A percentile compares a stretch with the other conserved stretches of the same genome.
phyloP scores from a whole-genome alignment of 768 basidiomycete species.

The Mycena maculata region DNA sequence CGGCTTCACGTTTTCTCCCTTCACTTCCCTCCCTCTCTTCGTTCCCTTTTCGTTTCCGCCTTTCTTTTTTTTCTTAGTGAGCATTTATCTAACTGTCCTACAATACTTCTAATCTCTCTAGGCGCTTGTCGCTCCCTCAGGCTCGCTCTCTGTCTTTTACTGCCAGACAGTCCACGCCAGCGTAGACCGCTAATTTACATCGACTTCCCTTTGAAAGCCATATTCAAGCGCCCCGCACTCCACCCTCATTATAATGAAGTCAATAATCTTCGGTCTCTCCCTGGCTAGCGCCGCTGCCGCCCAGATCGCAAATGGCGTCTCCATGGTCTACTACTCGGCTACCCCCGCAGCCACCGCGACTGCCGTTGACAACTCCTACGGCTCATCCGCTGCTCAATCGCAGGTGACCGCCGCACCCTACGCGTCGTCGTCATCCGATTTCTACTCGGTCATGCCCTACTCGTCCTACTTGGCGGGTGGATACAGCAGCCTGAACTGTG shows the following conservation, averaged over 20 bases:
- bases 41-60: conserved; percentile 49
- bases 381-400: conserved; percentile 40
- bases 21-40: conserved; percentile 57
- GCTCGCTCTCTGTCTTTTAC: conserved; percentile 56
- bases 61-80: conserved; percentile 56
- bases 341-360: conserved; percentile 40
- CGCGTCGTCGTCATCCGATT: conserved; percentile 47
- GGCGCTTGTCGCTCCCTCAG: conserved; percentile 59
- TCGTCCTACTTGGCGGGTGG: conserved; percentile 70
- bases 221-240: conserved; percentile 53
- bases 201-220: conserved; percentile 50
- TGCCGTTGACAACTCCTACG: conserved; percentile 30
- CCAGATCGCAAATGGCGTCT: conserved; percentile 63
- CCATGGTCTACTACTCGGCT: conserved; percentile 50
- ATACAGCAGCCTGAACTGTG: conserved; percentile 74
- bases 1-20: conserved; percentile 33
- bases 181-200: conserved; percentile 75
- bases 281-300: conserved; percentile 69
- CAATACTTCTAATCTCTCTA: conserved; percentile 27
- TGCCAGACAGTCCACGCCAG: conserved; percentile 78
- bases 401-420: conserved; percentile 48
- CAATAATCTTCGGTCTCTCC: conserved; percentile 68
- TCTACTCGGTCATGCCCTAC: conserved; percentile 68
- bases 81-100: conserved; percentile 37
- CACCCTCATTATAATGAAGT: conserved; percentile 72